These are phyloP conservation scores for Penicillium sp. DNA, from an alignment of 2,329 filamentous ascomycete species.

Conservation along the genomic window DNA sequence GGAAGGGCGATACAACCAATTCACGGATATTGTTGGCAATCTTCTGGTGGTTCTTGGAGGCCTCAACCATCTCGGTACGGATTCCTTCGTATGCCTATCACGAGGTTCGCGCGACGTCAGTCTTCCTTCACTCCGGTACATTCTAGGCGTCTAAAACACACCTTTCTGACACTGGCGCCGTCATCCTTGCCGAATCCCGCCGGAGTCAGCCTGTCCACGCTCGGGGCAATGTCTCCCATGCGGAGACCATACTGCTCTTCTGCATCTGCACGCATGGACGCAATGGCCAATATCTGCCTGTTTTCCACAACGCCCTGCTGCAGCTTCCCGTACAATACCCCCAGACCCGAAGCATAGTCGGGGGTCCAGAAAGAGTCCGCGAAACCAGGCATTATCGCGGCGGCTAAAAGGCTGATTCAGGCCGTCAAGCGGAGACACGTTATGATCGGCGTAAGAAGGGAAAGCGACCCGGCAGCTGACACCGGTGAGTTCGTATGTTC, in stretches of 20 bases:
- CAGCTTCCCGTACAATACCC: conserved; percentile 89
- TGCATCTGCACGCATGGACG: conserved; percentile 87
- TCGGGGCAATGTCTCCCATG: conserved; percentile 69
- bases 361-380: conserved; percentile 95
- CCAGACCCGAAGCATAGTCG: conserved; percentile 92
- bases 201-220: conserved; percentile 64
- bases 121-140: not conserved
- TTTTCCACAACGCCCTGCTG: conserved; percentile 95
- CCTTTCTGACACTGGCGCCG: conserved; percentile 90
- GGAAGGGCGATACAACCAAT: conserved; percentile 86
- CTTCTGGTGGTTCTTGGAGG: conserved; percentile 80
- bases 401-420: conserved; percentile 1
- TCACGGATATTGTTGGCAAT: conserved; percentile 95
- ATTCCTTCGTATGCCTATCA: conserved; percentile 84
- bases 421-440: not conserved
- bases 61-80: conserved; percentile 83
- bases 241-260: conserved; percentile 80
- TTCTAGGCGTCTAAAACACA: conserved; percentile 34
- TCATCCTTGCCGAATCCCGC: conserved; percentile 86
- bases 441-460: not conserved
- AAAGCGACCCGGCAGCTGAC: not conserved
- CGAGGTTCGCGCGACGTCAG: not conserved
- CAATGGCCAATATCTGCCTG: conserved; percentile 82
- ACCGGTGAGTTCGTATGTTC: not conserved
- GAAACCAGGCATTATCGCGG: conserved; percentile 68